Conservation (phyloP, 2,329 filamentous ascomycete genomes). For the Scedosporium dehoogii region DNA sequence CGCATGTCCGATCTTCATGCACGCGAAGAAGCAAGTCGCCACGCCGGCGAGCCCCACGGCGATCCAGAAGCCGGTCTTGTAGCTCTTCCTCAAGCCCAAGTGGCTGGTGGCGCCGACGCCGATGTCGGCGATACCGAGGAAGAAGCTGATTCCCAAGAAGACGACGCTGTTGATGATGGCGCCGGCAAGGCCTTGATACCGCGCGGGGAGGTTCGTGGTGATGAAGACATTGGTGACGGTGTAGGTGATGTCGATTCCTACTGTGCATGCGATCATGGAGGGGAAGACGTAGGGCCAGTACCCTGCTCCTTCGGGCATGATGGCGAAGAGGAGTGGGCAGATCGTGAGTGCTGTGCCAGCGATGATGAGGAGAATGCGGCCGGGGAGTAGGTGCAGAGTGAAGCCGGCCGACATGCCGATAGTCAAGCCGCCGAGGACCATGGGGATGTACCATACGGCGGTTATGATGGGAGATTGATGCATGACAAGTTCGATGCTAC, state of each 20-base stretch:
- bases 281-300: constrained; percentile 60
- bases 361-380: constrained; percentile 40
- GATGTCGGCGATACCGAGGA: constrained; percentile 55
- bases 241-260: constrained; percentile 57
- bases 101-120: constrained; percentile 30
- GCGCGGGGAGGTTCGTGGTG: constrained; percentile 49
- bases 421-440: constrained; percentile 48
- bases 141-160: constrained; percentile 53
- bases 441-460: constrained; percentile 49
- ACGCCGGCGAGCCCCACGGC: constrained; percentile 39
- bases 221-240: constrained; percentile 60
- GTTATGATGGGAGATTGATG: constrained; percentile 40
- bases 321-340: constrained; percentile 42
- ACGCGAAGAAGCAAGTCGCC: constrained; percentile 33
- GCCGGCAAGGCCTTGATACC: constrained; percentile 54
- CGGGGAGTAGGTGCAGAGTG: constrained; percentile 44
- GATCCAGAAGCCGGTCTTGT: constrained; percentile 52
- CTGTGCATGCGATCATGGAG: constrained; percentile 46
- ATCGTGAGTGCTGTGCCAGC: constrained; percentile 41
- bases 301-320: constrained; percentile 39
- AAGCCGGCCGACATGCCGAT: constrained; percentile 44
- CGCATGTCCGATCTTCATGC: constrained; percentile 11
- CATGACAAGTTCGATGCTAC: constrained; percentile 42
- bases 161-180: constrained; percentile 53
- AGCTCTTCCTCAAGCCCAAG: constrained; percentile 37